Percentiles rank a stretch among this genome's conserved stretches.
phyloP scores from a whole-genome alignment of 257 asterid genomes.

The Solanum arcanum region DNA sequence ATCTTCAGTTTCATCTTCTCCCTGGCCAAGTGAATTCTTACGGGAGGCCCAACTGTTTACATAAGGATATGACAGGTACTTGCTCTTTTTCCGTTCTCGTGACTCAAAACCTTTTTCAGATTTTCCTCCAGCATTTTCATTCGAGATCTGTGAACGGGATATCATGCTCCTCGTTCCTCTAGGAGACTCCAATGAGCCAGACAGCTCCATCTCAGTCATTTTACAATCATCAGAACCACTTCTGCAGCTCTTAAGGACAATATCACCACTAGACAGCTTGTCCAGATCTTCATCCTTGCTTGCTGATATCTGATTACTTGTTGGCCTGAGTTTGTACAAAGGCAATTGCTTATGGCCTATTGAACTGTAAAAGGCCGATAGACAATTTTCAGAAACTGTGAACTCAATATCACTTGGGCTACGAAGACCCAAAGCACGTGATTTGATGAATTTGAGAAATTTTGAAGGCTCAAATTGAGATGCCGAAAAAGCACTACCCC shows the following conservation, averaged over 20 bases:
- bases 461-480: constrained; percentile 43
- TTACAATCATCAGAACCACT: constrained; percentile 8
- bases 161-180: not conserved
- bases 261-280: not conserved
- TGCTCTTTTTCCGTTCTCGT: constrained; percentile 75
- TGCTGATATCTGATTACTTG: not conserved
- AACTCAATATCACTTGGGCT: constrained; percentile 34
- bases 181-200: not conserved
- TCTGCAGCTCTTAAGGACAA: not conserved
- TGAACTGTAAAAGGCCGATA: constrained; percentile 52
- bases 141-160: not conserved
- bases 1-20: constrained; percentile 19
- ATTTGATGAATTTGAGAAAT: constrained; percentile 26
- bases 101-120: constrained; percentile 27
- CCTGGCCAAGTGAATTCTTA: constrained; percentile 11
- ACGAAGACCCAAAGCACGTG: constrained; percentile 25
- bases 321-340: constrained; percentile 36
- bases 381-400: constrained; percentile 28
- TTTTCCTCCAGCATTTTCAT: not conserved
- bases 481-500: constrained; percentile 9
- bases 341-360: constrained; percentile 62
- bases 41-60: constrained; percentile 16
- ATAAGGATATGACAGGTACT: constrained; percentile 69
- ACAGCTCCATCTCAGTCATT: not conserved
- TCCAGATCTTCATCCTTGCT: constrained; percentile 2